A percentile compares a stretch with the other conserved stretches of the same genome.
phyloP scores from a whole-genome alignment of 2,329 filamentous ascomycete species.

The Fusarium haematococcum region DNA sequence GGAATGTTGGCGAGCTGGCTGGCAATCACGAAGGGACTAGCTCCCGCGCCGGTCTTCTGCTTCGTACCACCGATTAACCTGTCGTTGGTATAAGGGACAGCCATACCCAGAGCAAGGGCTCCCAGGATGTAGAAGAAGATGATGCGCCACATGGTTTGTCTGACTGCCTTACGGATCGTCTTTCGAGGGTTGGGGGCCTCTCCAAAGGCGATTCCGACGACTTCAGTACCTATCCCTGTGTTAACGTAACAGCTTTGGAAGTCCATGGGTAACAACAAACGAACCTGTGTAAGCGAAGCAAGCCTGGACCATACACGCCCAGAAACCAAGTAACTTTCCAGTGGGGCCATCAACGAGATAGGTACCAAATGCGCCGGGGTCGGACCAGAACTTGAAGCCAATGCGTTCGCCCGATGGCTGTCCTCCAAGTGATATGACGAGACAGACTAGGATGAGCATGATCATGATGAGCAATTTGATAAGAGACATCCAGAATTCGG shows the following conservation, averaged over 20 bases:
- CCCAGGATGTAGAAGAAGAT: not conserved
- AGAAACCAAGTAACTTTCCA: slow-evolving; percentile 55
- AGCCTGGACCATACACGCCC: slow-evolving; percentile 53
- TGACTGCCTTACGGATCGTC: not conserved
- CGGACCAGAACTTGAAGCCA: slow-evolving; percentile 58
- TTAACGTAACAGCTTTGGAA: not conserved
- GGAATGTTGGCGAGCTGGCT: not conserved
- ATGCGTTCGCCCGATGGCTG: slow-evolving; percentile 51
- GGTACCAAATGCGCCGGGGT: slow-evolving; percentile 56
- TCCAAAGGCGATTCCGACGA: not conserved
- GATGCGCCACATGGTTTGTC: not conserved
- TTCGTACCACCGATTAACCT: not conserved
- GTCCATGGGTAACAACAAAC: not conserved
- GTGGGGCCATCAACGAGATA: slow-evolving; percentile 48
- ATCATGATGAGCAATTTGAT: slow-evolving; percentile 59
- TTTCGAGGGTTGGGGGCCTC: not conserved
- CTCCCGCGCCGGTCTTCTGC: not conserved
- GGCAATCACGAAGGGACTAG: not conserved
- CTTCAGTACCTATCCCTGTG: not conserved
- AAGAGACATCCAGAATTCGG: slow-evolving; percentile 61
- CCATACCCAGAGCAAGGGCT: not conserved
- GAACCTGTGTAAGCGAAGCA: slow-evolving; percentile 49
- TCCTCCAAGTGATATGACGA: slow-evolving; percentile 54
- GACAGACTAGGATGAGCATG: slow-evolving; percentile 46
- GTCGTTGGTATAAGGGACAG: not conserved